Evolutionary conservation across 2,329 filamentous ascomycete species (phyloP), one percentile per base, ranked within the genome.

Genomic region (Verticillium dahliae): DNA sequence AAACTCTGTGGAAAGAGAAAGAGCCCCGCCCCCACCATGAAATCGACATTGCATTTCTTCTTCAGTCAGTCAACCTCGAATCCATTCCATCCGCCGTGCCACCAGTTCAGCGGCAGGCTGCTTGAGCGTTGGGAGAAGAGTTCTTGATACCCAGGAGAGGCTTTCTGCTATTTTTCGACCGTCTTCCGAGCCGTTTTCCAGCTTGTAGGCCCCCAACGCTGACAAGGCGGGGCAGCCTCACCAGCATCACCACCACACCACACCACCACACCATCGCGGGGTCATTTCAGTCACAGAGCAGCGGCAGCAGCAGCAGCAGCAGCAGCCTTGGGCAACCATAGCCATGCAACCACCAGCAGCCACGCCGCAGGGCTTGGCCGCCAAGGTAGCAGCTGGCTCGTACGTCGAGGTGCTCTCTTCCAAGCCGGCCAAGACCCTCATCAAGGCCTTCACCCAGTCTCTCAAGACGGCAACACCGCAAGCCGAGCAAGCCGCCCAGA

Each of bases 1-100:
- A 50, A 9, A 33, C 58, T 14, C 34, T 59, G 63, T 59, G 63
- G 65, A 61, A 61, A 57, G 61, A 65, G 63, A 61, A 61, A 57
- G 61, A 65, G 63, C 65, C 65, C 65, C 63, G 65, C 65, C 63
- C 65, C 65, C 65, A 65, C 65, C 62, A 66, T 65, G 58, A 61
- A 61, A 61, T n/a, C 2, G 13, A 27, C 45, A 50, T 50, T 9
- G 22, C 45, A 62, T 65, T 65, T 65, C 61, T 27, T 27, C 27
- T 3, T 4, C 27, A 3, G 27, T 27, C 27, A 27, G 4, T 4
- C 27, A 27, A 27, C 27, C 27, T 27, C 27, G 27, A 3, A 27
- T 27, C 27, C 27, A 27, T 27, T 27, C 27, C 27, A 27, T 27
- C 27, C 27, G 27, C 27, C 27, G 27, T 27, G 27, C 27, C 27